Conservation (phyloP, 257 asterid species). For the Dorcoceras hygrometricum region DNA sequence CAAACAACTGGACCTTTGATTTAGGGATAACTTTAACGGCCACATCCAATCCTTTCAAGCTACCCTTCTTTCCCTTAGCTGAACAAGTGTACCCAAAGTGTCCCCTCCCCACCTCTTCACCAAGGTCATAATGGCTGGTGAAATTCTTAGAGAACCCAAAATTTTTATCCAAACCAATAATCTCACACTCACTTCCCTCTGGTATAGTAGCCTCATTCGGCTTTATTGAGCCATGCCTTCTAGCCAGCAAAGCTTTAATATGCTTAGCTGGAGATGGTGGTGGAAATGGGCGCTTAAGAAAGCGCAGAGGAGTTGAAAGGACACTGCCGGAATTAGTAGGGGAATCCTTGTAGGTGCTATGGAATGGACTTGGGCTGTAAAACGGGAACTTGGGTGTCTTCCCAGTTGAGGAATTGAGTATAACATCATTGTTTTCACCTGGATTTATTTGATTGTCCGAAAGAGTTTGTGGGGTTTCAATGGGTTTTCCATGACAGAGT, state of each 20-base stretch:
- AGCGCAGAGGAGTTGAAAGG: slow-evolving; percentile 77
- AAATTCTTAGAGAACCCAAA: slow-evolving; percentile 80
- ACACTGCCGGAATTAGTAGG: slow-evolving; percentile 76
- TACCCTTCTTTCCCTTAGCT: slow-evolving; percentile 78
- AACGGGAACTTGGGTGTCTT: slow-evolving; percentile 89
- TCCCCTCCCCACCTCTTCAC: slow-evolving; percentile 88
- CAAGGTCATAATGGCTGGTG: slow-evolving; percentile 55
- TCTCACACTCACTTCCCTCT: slow-evolving; percentile 89
- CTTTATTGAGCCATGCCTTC: slow-evolving; percentile 87
- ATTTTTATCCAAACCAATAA: slow-evolving; percentile 67
- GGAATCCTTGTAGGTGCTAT: slow-evolving; percentile 71
- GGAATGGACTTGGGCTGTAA: slow-evolving; percentile 90
- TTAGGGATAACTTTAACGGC: slow-evolving; percentile 90
- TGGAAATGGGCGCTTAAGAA: slow-evolving; percentile 84
- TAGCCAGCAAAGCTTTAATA: slow-evolving; percentile 75
- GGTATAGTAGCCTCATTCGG: slow-evolving; percentile 89
- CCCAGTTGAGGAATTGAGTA: slow-evolving; percentile 53
- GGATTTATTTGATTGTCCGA: slow-evolving; percentile 52
- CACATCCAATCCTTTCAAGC: slow-evolving; percentile 83
- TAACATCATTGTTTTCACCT: slow-evolving; percentile 43
- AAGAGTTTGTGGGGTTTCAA: slow-evolving; percentile 46
- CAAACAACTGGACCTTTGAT: slow-evolving; percentile 54
- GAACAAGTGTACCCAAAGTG: slow-evolving; percentile 92
- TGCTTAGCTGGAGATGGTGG: slow-evolving; percentile 99
- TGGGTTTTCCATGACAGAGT: slow-evolving; percentile 92